Evolutionary conservation across 805 yeast genomes (phyloP), one percentile per base, ranked within the genome.

Genomic region (Babjeviella inositovora): DNA sequence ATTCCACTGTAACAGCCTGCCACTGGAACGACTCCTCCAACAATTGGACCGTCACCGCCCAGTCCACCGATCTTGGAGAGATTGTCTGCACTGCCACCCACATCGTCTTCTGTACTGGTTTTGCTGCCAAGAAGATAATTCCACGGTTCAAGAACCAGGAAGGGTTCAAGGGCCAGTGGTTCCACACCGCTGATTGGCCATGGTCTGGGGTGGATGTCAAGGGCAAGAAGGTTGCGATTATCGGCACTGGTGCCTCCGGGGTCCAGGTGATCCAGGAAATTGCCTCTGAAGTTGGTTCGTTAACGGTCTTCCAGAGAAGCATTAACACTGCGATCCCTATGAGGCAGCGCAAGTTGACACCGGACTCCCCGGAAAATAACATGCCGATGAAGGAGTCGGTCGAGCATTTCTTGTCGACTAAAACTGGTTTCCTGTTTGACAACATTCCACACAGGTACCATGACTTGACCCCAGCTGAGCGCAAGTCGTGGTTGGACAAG

Each of bases 181-280:
- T 45, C 11, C 56, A 48, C 26, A 35, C 46, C 5, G 39, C 50
- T 14, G 32, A 32, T 10, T 48, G 50, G 47, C 38, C 50, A 20
- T 32, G 29, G 25, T 20, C 21, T 8, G 32, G 28, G 6, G 28
- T 30, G 17, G 37, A 31, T 13, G 28, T 32, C 17, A 27, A 18
- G 16, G 39, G 32, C 16, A 46, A 49, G 26, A 28, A 27, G 6
- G 33, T 45, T 3, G 43, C 44, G 9, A 34, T 49, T 2, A 33
- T 50, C 11, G 57, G 59, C 3, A 37, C 34, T 21, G 49, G 53
- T 6, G 34, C 56, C 3, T 38, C 48, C 9, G 56, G 50, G 4
- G 35, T 43, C 10, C 50, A 46, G 29, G 25, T 28, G 25, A 7
- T 23, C 28, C 19, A 39, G 37, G 39, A 33, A 16, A 26, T 32